These are phyloP conservation scores for Gymnopus androsaceus DNA, from an alignment of 1,284 basidiomycete species.

Conservation along the genomic window DNA sequence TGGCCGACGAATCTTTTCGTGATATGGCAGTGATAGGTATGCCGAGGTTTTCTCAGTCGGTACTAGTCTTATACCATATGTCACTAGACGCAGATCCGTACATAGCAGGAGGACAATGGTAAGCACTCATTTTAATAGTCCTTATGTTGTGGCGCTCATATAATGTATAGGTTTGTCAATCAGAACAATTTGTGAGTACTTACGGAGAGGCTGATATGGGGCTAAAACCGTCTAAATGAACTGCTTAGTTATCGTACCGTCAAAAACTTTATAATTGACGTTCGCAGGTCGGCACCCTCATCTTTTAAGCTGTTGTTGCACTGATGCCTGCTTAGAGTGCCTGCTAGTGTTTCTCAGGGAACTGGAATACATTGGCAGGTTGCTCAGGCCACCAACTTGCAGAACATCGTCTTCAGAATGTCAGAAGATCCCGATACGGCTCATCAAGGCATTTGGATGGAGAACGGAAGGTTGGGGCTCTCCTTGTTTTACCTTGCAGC, in stretches of 20 bases:
- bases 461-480: constrained; percentile 44
- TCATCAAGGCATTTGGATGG: constrained; percentile 62
- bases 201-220: not conserved
- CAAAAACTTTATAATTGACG: constrained; percentile 53
- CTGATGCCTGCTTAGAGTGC: constrained; percentile 28
- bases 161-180: constrained; percentile 29
- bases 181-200: constrained; percentile 59
- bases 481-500: not conserved
- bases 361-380: constrained; percentile 64
- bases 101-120: constrained; percentile 47
- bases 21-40: constrained; percentile 57
- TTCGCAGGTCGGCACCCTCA: constrained; percentile 27
- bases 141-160: not conserved
- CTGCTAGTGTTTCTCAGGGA: constrained; percentile 34
- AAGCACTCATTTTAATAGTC: constrained; percentile 20
- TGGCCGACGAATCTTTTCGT: constrained; percentile 46
- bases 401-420: constrained; percentile 59
- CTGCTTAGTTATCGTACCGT: constrained; percentile 45
- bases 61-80: not conserved
- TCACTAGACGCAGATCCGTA: constrained; percentile 48
- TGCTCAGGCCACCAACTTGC: constrained; percentile 61
- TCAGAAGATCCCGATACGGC: constrained; percentile 42
- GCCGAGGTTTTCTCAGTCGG: constrained; percentile 10
- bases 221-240: not conserved
- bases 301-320: not conserved